These are phyloP conservation scores for Mariannaea sp. DNA, from an alignment of 2,329 filamentous ascomycete species.

Conservation along the genomic window DNA sequence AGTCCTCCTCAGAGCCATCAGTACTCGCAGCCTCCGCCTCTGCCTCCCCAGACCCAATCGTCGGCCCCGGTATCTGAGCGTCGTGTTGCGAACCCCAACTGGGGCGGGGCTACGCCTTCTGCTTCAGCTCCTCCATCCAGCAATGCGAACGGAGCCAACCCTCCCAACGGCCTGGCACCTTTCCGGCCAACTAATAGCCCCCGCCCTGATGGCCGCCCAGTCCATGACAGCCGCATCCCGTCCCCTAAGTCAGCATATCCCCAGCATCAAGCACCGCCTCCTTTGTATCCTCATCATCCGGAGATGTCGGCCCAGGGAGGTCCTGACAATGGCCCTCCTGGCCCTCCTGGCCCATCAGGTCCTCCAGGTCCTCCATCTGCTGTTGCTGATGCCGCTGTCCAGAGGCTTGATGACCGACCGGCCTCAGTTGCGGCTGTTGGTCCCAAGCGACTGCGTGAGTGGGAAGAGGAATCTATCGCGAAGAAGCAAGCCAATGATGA, in stretches of 20 bases:
- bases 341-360: conserved; percentile 26
- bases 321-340: conserved; percentile 55
- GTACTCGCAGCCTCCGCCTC: conserved; percentile 54
- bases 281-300: conserved; percentile 71
- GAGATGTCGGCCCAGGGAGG: conserved; percentile 65
- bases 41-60: conserved; percentile 52
- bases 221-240: conserved; percentile 83
- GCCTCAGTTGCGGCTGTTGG: conserved; percentile 77
- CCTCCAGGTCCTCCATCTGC: conserved; percentile 51
- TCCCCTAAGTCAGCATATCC: conserved; percentile 89
- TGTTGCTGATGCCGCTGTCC: conserved; percentile 69
- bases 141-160: conserved; percentile 43
- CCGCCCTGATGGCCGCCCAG: conserved; percentile 79
- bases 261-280: conserved; percentile 65
- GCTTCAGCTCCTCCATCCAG: conserved; percentile 45
- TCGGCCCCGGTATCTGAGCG: conserved; percentile 55
- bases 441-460: conserved; percentile 86
- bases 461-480: conserved; percentile 79
- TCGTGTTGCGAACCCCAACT: conserved; percentile 64
- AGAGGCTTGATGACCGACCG: conserved; percentile 70
- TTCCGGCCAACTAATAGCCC: conserved; percentile 77
- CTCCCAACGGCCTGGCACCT: conserved; percentile 64
- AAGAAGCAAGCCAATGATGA: conserved; percentile 93
- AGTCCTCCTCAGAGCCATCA: conserved; percentile 59
- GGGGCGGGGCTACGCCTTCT: conserved; percentile 58